Evolutionary conservation across 2,329 filamentous ascomycete species (phyloP).

Genomic region (Zasmidium cellare): DNA sequence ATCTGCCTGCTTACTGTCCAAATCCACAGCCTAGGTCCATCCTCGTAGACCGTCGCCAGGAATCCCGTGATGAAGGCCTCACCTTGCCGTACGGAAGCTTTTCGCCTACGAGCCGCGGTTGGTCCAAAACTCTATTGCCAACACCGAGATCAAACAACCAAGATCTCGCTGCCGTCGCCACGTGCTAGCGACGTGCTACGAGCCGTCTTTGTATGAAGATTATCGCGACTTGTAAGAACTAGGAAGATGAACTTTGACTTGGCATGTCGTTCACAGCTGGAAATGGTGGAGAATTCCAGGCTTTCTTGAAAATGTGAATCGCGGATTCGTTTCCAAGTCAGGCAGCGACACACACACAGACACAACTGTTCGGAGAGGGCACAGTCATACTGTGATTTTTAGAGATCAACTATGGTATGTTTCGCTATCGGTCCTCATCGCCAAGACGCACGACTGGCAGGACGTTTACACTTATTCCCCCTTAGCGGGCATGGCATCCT

Average conservation of each 20-base stretch:
- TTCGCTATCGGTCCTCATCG: too few species aligned
- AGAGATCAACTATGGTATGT: too few species aligned
- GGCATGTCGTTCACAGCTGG: too few species aligned
- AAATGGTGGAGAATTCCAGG: too few species aligned
- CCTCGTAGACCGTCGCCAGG: background rate
- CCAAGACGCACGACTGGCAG: too few species aligned
- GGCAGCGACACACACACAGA: too few species aligned
- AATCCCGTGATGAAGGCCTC: background rate
- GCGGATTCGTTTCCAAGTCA: too few species aligned
- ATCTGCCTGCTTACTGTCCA: background rate
- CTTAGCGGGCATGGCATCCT: too few species aligned
- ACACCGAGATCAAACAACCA: background rate
- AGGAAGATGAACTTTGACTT: background rate
- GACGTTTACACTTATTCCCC: too few species aligned
- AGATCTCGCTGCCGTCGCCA: background rate
- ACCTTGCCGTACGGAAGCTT: background rate
- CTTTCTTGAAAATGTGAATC: too few species aligned
- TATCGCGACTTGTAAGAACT: background rate
- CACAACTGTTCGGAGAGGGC: too few species aligned
- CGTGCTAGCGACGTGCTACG: background rate
- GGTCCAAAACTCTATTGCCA: background rate
- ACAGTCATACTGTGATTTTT: too few species aligned
- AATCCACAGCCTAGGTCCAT: background rate
- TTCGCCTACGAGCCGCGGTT: background rate
- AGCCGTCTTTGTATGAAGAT: background rate